phyloP scores from a whole-genome alignment of 192 early-diverging fungal genomes.

The Cetraspora pellucida region DNA sequence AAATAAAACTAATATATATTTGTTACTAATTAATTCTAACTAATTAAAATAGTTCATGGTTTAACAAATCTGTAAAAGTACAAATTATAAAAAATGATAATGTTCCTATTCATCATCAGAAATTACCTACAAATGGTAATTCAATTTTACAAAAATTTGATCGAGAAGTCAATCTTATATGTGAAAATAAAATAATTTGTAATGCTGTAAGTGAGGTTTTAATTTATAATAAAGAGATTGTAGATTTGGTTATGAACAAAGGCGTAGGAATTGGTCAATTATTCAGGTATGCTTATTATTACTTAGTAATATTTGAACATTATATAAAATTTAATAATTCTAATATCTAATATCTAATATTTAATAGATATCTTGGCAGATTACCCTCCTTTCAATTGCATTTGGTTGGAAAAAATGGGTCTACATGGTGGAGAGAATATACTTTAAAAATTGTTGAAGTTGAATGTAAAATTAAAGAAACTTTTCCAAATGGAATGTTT shows the following conservation, averaged over 20 bases:
- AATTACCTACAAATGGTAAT: neutral
- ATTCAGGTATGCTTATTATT: constrained; percentile 38
- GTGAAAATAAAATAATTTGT: constrained; percentile 44
- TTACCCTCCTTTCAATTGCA: constrained; percentile 47
- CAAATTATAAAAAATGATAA: constrained; percentile 40
- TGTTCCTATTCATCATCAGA: constrained; percentile 28
- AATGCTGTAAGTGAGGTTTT: constrained; percentile 46
- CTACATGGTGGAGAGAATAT: constrained; percentile 50
- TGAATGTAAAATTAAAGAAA: constrained; percentile 44
- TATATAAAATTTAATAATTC: neutral
- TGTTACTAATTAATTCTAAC: neutral
- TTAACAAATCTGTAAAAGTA: constrained; percentile 43
- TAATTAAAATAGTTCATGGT: constrained; percentile 42
- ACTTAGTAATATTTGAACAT: neutral
- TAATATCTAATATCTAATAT: neutral
- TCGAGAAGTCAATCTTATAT: constrained; percentile 49
- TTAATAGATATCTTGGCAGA: constrained; percentile 39
- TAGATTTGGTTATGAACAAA: constrained; percentile 43
- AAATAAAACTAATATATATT: too few relatives aligned
- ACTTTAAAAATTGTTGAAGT: constrained; percentile 42
- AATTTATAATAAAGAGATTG: constrained; percentile 40
- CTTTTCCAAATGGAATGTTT: constrained; percentile 40
- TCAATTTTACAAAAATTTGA: constrained; percentile 41
- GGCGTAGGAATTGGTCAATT: constrained; percentile 51
- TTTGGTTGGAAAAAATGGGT: constrained; percentile 37